Conservation (phyloP, 2,329 filamentous ascomycete genomes). For the Penicillium occitanis region DNA sequence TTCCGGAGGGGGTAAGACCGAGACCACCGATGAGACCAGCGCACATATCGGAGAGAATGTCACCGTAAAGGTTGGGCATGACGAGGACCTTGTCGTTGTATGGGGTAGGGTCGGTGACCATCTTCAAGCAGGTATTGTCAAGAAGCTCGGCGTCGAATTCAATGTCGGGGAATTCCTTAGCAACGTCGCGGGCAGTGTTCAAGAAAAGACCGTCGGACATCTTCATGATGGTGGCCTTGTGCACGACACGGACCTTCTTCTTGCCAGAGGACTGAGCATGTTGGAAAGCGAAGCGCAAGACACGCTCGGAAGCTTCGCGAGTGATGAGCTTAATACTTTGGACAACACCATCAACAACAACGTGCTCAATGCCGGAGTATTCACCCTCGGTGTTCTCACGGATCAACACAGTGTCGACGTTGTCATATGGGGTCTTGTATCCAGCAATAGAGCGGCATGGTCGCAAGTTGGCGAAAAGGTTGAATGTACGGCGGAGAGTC, state of each 20-base stretch:
- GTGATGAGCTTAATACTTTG: conserved; percentile 99
- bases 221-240: conserved; percentile 99
- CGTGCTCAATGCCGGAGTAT: conserved; percentile 98
- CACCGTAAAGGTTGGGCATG: conserved; percentile 96
- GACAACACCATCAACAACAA: conserved; percentile 95
- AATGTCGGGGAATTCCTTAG: conserved; percentile 93
- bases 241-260: conserved; percentile 94
- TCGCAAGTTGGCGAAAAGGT: conserved; percentile 98
- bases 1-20: conserved; percentile 93
- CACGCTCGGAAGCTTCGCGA: conserved; percentile 87
- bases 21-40: conserved; percentile 97
- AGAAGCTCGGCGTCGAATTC: conserved; percentile 97
- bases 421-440: conserved; percentile 98
- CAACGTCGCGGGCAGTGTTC: conserved; percentile 75
- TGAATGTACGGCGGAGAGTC: conserved; percentile 97
- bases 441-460: conserved; percentile 95
- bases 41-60: conserved; percentile 99
- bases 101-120: conserved; percentile 90
- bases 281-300: conserved; percentile 97
- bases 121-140: conserved; percentile 99
- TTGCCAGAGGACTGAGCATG: conserved; percentile 90
- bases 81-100: conserved; percentile 99
- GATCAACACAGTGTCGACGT: conserved; percentile 95
- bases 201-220: conserved; percentile 99
- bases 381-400: conserved; percentile 99